Percentiles rank a stretch among this genome's conserved stretches.
phyloP scores from a whole-genome alignment of 345 rosid species.

The Ceriops tagal region DNA sequence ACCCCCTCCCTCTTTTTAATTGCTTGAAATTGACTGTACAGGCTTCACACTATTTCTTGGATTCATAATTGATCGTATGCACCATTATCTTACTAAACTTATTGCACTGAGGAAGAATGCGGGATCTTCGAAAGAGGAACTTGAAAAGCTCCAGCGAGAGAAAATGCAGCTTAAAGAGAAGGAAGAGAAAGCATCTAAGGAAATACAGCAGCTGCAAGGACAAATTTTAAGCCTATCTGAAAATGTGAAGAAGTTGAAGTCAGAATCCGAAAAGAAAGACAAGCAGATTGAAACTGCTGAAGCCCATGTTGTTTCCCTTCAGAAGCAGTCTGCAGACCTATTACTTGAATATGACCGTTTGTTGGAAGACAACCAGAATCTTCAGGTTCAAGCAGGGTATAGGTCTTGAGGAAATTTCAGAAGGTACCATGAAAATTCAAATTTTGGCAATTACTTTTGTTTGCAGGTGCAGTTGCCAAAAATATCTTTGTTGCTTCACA shows the following conservation, averaged over 20 bases:
- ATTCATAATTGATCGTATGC: conserved; percentile 77
- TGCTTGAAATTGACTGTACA: conserved; percentile 37
- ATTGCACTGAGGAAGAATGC: conserved; percentile 47
- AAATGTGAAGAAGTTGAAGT: conserved; percentile 60
- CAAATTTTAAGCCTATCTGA: conserved; percentile 43
- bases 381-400: conserved; percentile 66
- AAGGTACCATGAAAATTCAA: conserved; percentile 6
- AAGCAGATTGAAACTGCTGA: conserved; percentile 71
- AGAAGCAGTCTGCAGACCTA: conserved; percentile 78
- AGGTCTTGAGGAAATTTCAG: conserved; percentile 26
- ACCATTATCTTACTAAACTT: conserved; percentile 72
- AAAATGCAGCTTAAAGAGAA: conserved; percentile 51
- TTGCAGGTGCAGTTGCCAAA: not conserved
- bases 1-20: conserved; percentile 4
- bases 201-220: conserved; percentile 50
- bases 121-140: conserved; percentile 64
- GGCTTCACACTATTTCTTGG: conserved; percentile 88
- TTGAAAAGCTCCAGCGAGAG: conserved; percentile 60
- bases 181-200: conserved; percentile 61
- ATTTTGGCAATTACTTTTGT: conserved; percentile 10
- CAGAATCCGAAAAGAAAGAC: conserved; percentile 64
- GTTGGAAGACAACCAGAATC: conserved; percentile 81
- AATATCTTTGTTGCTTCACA: conserved; percentile 2
- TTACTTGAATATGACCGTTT: conserved; percentile 82
- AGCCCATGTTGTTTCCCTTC: conserved; percentile 70